These are phyloP conservation scores for Penstemon davidsonii DNA, from an alignment of 257 asterid genomes.

Conservation along the genomic window DNA sequence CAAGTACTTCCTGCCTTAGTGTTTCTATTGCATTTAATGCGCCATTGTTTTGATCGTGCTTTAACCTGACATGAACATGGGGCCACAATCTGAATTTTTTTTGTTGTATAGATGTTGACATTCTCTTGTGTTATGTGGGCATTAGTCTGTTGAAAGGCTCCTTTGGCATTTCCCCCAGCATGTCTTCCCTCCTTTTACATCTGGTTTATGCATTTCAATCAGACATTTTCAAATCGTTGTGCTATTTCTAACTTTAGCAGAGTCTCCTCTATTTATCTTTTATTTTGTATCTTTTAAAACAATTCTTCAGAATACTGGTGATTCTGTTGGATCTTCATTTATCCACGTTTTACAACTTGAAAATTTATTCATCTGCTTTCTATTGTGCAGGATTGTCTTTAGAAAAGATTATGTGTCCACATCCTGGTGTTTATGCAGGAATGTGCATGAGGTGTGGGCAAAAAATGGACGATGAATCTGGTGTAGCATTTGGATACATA, in stretches of 20 bases:
- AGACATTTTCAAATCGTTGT: neutral
- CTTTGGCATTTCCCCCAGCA: neutral
- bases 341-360: neutral
- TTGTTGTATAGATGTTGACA: too few relatives aligned
- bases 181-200: neutral
- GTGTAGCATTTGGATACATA: conserved; percentile 78
- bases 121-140: neutral
- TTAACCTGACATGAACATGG: conserved; percentile 5
- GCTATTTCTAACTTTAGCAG: neutral
- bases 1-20: conserved; percentile 1
- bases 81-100: neutral
- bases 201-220: neutral
- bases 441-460: conserved; percentile 84
- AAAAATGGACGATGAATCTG: conserved; percentile 66
- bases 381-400: conserved; percentile 41
- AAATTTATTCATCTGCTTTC: neutral
- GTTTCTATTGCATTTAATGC: neutral
- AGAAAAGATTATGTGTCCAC: conserved; percentile 45
- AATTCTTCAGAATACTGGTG: neutral
- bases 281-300: neutral
- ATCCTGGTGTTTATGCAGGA: conserved; percentile 86
- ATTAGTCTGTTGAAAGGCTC: neutral
- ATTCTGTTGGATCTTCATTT: conserved; percentile 8
- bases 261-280: neutral
- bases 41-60: conserved; percentile 7